Base-by-base conservation (phyloP, 1,139 yeast genomes). In the Hanseniaspora uvarum region DNA sequence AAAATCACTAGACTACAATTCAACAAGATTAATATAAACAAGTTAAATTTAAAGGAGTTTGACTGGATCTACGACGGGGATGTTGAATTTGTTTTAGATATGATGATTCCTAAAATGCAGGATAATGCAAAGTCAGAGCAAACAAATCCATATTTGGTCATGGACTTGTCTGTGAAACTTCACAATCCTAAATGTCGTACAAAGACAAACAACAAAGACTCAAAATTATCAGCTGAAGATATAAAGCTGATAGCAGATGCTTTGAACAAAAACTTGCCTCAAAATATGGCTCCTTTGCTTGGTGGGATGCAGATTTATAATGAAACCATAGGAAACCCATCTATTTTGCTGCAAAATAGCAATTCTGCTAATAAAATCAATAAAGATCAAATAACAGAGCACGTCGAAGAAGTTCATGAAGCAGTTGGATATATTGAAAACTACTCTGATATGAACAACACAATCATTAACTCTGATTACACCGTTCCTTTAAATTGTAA, bases 41-140 rank as follows among this genome's bases (percentile, higher is more conserved):
- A 70, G 65, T 56, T 72, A 65, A 58, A 59, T 36, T 60, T 64
- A 19, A 58, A 58, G 16, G 57, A 65, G 5, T 79, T 83, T 62
- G 81, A 81, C 62, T 83, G 92, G 92, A 68, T 83, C 12, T 74
- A 75, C 21, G 79, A 78, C 53, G 89, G 92, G 2, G 79, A 78
- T 59, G 82, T 84, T 1, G 88, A 83, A 58, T 69, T 84, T 2
- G 70, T 75, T 16, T 86, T 86, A 2, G 92, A 84, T 67, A 77
- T 84, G 24, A 79, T 81, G 72, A 70, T 83, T 46, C 89, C 92
- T 1, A 69, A 68, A 31, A 28, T 31, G 19, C 12, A 41, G 7
- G 11, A n/a, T 6, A 33, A 12, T 31, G 10, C 30, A 2, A 34
- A 33, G 16, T 12, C 4, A 24, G 31, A 18, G 8, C 1, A 16